Conservation (phyloP, 805 yeast species). For the Wickerhamomyces pijperi region DNA sequence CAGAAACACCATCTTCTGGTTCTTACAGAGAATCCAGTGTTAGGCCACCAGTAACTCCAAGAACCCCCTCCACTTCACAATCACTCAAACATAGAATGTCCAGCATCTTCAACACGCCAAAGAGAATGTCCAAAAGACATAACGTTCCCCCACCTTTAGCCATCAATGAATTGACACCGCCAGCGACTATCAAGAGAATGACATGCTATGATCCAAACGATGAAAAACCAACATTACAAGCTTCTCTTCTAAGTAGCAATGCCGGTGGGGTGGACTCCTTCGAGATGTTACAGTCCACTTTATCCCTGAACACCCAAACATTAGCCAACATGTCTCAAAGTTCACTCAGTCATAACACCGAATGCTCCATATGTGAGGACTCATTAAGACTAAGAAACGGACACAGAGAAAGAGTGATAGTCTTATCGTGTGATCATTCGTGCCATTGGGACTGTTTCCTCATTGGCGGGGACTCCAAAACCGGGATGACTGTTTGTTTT, state of each 20-base stretch:
- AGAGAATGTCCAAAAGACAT: slow-evolving; percentile 11
- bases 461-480: slow-evolving; percentile 17
- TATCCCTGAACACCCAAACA: slow-evolving; percentile 1
- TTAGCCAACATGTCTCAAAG: not conserved
- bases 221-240: not conserved
- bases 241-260: not conserved
- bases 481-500: slow-evolving; percentile 14
- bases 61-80: slow-evolving; percentile 2
- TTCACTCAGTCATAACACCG: not conserved
- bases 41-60: not conserved
- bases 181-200: slow-evolving; percentile 9
- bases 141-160: slow-evolving; percentile 15
- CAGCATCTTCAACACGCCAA: slow-evolving; percentile 6
- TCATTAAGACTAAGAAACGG: slow-evolving; percentile 23
- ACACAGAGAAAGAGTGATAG: slow-evolving; percentile 31
- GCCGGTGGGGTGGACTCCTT: not conserved
- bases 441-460: slow-evolving; percentile 33
- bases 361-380: slow-evolving; percentile 36
- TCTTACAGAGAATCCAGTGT: slow-evolving; percentile 3
- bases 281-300: not conserved
- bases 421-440: slow-evolving; percentile 31
- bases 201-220: not conserved
- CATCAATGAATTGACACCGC: slow-evolving; percentile 14
- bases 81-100: slow-evolving; percentile 1
- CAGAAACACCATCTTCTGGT: slow-evolving; percentile 3